Evolutionary conservation across 1,284 basidiomycete genomes (phyloP), one percentile per base, ranked within the genome.

Genomic region (Irpex sp.): DNA sequence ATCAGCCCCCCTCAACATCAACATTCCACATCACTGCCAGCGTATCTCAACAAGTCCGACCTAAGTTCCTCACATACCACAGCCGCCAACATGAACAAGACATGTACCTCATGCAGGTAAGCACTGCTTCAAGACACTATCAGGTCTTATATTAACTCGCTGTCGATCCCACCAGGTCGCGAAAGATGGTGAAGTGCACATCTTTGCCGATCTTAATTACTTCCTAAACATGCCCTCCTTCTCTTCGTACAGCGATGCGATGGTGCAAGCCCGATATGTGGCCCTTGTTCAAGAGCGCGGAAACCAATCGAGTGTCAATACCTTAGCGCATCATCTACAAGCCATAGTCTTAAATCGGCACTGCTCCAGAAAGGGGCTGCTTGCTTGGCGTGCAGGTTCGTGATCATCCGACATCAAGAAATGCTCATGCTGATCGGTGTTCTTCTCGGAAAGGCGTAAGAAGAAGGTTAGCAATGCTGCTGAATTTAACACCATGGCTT

Each of bases 361-460:
- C 68, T 71, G 8, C 59, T 73, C 35, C 70, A 71, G 66, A 73
- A 71, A 47, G 72, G 71, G 2, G 70, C 68, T 13, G 72, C 72
- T 0, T 73, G 72, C 60, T 62, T 63, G 26, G 65, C 70, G 4
- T 73, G 72, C 62, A 61, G 72, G 71, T 72, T 35, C 47, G 68
- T 64, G 4, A 17, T 9, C 2, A 9, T n/a, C 17, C 21, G 2
- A 43, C 13, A 19, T 26, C 9, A 8, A 9, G 19, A 17, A 11
- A 13, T 7, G 7, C 31, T 21, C 17, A 43, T 15, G 49, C 11
- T 19, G 11, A 26, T 13, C 13, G n/a, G 36, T 7, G 49, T 46
- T 37, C 49, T 53, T 64, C 15, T 39, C 50, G 8, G 13, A 11
- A 37, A 73, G 71, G 63, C 64, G 66, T 49, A 73, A 72, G 66